Evolutionary conservation across 805 yeast species (phyloP), one percentile per base, ranked within the genome.

Genomic region (Metschnikowia baotianmanensis): DNA sequence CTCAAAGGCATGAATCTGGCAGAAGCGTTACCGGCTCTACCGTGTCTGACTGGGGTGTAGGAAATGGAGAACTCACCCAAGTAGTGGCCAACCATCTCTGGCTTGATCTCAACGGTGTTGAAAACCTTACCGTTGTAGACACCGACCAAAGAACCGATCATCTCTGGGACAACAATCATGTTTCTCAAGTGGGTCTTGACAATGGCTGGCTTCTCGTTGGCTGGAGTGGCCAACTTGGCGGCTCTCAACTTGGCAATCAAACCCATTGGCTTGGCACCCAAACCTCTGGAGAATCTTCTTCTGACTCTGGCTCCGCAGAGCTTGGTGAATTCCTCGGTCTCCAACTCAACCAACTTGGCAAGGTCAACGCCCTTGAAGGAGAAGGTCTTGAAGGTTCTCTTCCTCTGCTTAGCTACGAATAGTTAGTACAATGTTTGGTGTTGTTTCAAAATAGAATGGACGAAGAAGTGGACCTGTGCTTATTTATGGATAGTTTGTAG

Each of bases 51-150:
- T 71, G 99, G 99, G 75, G 96, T 86, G 83, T 93, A 93, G 65
- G 99, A 80, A 77, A 93, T 93, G 67, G 99, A 91, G 88, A 93
- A 93, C 82, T 93, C 99, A 80, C 97, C 99, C 67, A 93, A 86
- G 95, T 93, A 93, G 86, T 91, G 96, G 72, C 99, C 98, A 71
- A 91, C 90, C 99, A 93, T 93, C 82, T 93, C 99, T 68, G 99
- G 96, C 76, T 80, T 89, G 77, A 93, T 78, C 77, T 93, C 99
- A 74, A 93, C 96, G 65, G 83, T 86, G 95, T 91, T 91, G 95
- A 93, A 93, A 63, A 80, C 87, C 82, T 93, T 93, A 80, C 99
- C 99, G 83, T 93, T 93, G 96, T 93, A 93, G 63, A 93, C 86
- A 78, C 97, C 97, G 62, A 93, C 83, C 59, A 91, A 95, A 52